Conservation (phyloP, 768 basidiomycete species). For the Suillus fuscotomentosus region DNA sequence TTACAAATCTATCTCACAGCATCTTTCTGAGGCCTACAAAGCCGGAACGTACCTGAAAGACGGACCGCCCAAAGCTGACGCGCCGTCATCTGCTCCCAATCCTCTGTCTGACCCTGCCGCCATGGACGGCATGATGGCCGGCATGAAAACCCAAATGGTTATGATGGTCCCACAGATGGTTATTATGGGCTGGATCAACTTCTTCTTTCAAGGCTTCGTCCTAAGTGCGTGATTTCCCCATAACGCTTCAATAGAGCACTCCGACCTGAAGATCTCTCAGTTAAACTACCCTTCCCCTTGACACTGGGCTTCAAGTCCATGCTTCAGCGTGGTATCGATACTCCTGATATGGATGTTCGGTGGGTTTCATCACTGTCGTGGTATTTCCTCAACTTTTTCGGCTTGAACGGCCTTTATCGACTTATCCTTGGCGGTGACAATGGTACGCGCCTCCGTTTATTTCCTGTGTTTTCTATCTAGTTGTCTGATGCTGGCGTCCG, state of each 20-base stretch:
- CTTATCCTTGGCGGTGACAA: slow-evolving; percentile 90
- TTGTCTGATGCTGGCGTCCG: slow-evolving; percentile 15
- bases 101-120: slow-evolving; percentile 86
- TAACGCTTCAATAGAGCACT: slow-evolving; percentile 2
- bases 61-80: slow-evolving; percentile 66
- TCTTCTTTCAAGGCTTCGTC: slow-evolving; percentile 99
- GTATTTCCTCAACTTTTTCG: slow-evolving; percentile 99
- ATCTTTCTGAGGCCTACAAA: slow-evolving; percentile 69
- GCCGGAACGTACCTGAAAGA: slow-evolving; percentile 86
- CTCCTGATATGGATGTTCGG: slow-evolving; percentile 94
- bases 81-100: slow-evolving; percentile 62
- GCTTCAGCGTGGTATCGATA: slow-evolving; percentile 94
- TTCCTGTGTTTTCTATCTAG: slow-evolving; percentile 5
- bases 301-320: slow-evolving; percentile 97
- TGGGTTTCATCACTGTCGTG: slow-evolving; percentile 99
- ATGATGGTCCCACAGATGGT: slow-evolving; percentile 99
- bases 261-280: slow-evolving; percentile 39
- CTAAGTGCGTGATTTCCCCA: slow-evolving; percentile 66
- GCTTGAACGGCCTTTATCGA: slow-evolving; percentile 92
- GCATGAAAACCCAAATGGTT: slow-evolving; percentile 98
- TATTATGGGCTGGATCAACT: slow-evolving; percentile 99
- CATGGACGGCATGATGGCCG: slow-evolving; percentile 99
- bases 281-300: slow-evolving; percentile 94
- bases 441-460: slow-evolving; percentile 47
- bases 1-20: slow-evolving; percentile 74